Evolutionary conservation across 192 early-diverging fungal species (phyloP).

Genomic region (Coemansia sp.): DNA sequence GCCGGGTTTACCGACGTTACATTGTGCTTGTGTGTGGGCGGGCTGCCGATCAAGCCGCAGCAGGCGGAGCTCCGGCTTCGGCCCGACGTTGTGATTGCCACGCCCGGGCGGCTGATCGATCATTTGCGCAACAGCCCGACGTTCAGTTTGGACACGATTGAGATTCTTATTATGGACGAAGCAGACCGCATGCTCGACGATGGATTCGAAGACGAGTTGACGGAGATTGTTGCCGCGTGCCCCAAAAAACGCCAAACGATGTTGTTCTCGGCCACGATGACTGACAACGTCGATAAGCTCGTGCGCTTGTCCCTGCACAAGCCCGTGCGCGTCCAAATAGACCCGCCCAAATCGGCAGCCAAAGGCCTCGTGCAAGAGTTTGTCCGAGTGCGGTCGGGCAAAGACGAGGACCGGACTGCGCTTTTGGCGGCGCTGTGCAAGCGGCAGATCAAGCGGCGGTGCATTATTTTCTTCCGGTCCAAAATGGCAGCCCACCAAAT

Average conservation of each 20-base stretch:
- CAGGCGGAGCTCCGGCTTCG: constrained; percentile 79
- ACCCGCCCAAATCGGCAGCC: constrained; percentile 75
- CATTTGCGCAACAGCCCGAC: constrained; percentile 90
- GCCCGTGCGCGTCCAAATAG: constrained; percentile 88
- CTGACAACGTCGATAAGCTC: constrained; percentile 94
- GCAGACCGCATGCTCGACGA: constrained; percentile 98
- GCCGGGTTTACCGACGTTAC: constrained; percentile 86
- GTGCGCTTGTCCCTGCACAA: constrained; percentile 87
- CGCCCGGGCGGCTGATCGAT: constrained; percentile 97
- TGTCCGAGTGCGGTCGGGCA: constrained; percentile 82
- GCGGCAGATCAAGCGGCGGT: constrained; percentile 71
- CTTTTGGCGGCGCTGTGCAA: constrained; percentile 83
- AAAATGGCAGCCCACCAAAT: constrained; percentile 97
- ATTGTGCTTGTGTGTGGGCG: constrained; percentile 86
- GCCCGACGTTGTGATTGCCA: constrained; percentile 95
- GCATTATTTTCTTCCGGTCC: constrained; percentile 91
- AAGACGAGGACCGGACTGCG: constrained; percentile 82
- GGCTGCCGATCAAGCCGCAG: constrained; percentile 81
- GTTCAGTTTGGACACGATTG: constrained; percentile 83
- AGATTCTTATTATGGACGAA: constrained; percentile 98
- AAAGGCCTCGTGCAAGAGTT: constrained; percentile 88
- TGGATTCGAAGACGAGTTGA: constrained; percentile 93
- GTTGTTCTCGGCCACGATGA: constrained; percentile 99
- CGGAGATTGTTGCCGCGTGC: constrained; percentile 87
- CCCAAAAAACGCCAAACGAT: constrained; percentile 92